phyloP scores from a whole-genome alignment of 306 rosid species.

The Oxytropis ochrocephala region DNA sequence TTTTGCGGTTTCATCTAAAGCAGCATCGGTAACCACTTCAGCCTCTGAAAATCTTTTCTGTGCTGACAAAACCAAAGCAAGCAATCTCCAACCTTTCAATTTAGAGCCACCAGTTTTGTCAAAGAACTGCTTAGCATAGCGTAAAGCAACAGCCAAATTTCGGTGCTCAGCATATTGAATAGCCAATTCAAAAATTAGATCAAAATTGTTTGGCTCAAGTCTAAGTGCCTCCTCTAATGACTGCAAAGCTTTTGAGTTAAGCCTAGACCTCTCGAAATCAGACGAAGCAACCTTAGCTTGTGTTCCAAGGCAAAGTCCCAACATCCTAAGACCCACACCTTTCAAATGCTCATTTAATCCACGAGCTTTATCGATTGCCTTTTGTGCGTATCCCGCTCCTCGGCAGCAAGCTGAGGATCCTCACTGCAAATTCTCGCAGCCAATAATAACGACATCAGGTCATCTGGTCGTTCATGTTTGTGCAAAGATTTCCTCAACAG shows the following conservation, averaged over 20 bases:
- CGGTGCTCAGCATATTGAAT: constrained; percentile 69
- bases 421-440: constrained; percentile 84
- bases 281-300: constrained; percentile 62
- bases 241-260: constrained; percentile 25
- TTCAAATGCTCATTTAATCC: constrained; percentile 62
- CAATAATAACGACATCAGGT: constrained; percentile 55
- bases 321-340: constrained; percentile 62
- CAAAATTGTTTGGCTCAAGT: constrained; percentile 37
- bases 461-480: constrained; percentile 75
- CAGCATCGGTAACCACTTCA: constrained; percentile 84
- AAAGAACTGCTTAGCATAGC: constrained; percentile 65
- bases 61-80: constrained; percentile 89
- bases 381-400: constrained; percentile 70
- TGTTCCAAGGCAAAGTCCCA: constrained; percentile 80
- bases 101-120: constrained; percentile 87
- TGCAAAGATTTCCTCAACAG: constrained; percentile 75
- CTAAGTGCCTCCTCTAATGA: constrained; percentile 25
- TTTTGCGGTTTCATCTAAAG: constrained; percentile 83
- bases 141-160: constrained; percentile 66
- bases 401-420: constrained; percentile 66
- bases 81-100: constrained; percentile 83
- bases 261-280: constrained; percentile 29
- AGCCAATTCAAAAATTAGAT: constrained; percentile 74
- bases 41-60: constrained; percentile 76
- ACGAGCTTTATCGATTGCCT: constrained; percentile 42